Conservation (phyloP, 2,329 filamentous ascomycete genomes). For the Purpureocillium takamizusanense region DNA sequence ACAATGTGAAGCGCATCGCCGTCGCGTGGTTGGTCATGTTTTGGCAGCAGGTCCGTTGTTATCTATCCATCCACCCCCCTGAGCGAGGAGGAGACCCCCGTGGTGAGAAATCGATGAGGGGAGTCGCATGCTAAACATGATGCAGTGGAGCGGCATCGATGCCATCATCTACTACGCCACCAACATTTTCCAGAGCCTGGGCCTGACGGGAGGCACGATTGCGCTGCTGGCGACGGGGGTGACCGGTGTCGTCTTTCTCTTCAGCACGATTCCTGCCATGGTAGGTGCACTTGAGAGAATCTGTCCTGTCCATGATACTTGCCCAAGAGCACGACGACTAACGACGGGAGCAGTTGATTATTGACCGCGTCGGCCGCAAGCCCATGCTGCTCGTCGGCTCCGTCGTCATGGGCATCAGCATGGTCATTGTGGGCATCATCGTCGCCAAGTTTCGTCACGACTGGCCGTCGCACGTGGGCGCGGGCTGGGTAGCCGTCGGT, state of each 20-base stretch:
- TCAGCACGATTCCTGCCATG: conserved; percentile 21
- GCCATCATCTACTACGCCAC: conserved; percentile 35
- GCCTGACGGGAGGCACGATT: conserved; percentile 43
- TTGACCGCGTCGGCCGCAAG: conserved; percentile 25
- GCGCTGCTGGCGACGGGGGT: conserved; percentile 61
- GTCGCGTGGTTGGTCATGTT: conserved; percentile 53
- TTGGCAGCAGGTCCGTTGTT: too few relatives aligned
- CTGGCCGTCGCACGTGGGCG: conserved; percentile 25
- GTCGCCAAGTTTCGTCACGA: conserved; percentile 26
- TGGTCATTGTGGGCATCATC: conserved; percentile 30
- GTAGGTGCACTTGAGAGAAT: conserved; percentile 2
- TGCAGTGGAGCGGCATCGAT: conserved; percentile 23
- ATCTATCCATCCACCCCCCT: too few relatives aligned
- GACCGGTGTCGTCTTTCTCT: conserved; percentile 60
- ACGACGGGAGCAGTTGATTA: conserved; percentile 14
- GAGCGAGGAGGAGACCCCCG: too few relatives aligned
- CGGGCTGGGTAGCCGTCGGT: conserved; percentile 19
- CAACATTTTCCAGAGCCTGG: conserved; percentile 53
- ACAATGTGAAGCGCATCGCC: conserved; percentile 53
- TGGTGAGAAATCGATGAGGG: too few relatives aligned
- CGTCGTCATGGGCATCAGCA: conserved; percentile 21
- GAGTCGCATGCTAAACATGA: too few relatives aligned
- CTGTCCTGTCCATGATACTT: too few relatives aligned
- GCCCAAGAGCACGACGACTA: too few relatives aligned
- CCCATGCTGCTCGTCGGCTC: too few relatives aligned